phyloP scores from a whole-genome alignment of 805 yeast species.

The Kluyveromyces wickerhamii region DNA sequence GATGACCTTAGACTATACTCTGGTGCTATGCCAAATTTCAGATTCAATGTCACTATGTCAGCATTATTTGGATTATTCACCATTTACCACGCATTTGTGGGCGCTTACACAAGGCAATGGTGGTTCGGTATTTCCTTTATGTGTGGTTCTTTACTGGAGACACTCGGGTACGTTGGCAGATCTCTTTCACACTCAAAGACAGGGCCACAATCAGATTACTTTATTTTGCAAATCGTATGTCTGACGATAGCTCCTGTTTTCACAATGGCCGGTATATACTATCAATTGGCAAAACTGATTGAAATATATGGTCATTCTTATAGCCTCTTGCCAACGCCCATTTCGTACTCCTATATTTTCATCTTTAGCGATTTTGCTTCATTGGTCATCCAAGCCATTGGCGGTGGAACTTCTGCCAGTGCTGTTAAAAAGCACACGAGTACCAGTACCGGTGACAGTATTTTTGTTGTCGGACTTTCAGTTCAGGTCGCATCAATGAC shows the following conservation, averaged over 20 bases:
- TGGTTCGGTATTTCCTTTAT: constrained; percentile 59
- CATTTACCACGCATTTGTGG: constrained; percentile 34
- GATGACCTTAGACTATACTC: constrained; percentile 20
- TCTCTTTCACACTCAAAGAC: constrained; percentile 36
- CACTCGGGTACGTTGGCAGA: constrained; percentile 62
- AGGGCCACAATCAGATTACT: constrained; percentile 33
- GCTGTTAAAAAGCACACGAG: constrained; percentile 29
- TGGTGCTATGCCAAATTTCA: constrained; percentile 42
- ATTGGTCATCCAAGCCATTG: constrained; percentile 60
- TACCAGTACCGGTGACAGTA: constrained; percentile 17
- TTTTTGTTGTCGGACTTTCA: constrained; percentile 73
- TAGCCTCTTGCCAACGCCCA: constrained; percentile 35
- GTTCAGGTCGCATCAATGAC: constrained; percentile 68
- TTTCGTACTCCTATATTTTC: constrained; percentile 46
- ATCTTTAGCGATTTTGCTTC: constrained; percentile 58
- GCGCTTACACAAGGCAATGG: constrained; percentile 43
- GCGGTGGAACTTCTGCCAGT: constrained; percentile 65
- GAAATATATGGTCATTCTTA: constrained; percentile 51
- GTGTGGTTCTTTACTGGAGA: constrained; percentile 51
- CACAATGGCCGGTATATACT: constrained; percentile 78
- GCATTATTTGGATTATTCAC: constrained; percentile 46
- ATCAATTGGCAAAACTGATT: constrained; percentile 56
- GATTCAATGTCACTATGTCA: constrained; percentile 52
- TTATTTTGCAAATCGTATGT: constrained; percentile 55
- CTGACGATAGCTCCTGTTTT: constrained; percentile 78